Conservation (phyloP, 1,284 basidiomycete genomes). For the Apiotrichum porosum region DNA sequence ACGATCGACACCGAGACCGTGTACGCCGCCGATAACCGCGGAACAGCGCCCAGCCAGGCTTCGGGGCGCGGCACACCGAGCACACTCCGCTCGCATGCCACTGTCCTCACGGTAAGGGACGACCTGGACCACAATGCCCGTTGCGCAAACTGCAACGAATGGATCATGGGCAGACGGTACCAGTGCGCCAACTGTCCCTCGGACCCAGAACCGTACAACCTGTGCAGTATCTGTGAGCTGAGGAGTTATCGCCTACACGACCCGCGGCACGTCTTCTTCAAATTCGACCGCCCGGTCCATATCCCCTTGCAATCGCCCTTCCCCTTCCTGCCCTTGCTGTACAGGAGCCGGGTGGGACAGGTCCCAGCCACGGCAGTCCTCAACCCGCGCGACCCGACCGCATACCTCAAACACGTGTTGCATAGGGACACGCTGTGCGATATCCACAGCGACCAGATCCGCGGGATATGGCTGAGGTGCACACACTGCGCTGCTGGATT, state of each 20-base stretch:
- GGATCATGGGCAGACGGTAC: conserved; percentile 46
- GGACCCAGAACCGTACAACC: conserved; percentile 41
- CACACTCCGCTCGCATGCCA: background rate
- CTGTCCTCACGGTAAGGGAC: conserved; percentile 18
- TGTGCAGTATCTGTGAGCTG: conserved; percentile 72
- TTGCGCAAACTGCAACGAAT: conserved; percentile 42
- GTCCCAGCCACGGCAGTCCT: conserved; percentile 50
- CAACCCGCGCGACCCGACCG: conserved; percentile 61
- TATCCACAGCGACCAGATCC: conserved; percentile 54
- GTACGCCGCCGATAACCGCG: conserved; percentile 26
- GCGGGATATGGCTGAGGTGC: conserved; percentile 80
- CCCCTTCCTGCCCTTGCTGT: conserved; percentile 63
- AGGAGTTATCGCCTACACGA: conserved; percentile 73
- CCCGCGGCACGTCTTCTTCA: conserved; percentile 78
- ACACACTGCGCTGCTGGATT: conserved; percentile 66
- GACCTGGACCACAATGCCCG: conserved; percentile 39
- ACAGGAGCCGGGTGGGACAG: conserved; percentile 62
- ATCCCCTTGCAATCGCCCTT: conserved; percentile 59
- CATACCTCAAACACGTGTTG: conserved; percentile 62
- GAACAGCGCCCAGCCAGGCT: no score
- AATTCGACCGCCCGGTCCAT: conserved; percentile 70
- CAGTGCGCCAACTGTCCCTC: conserved; percentile 50
- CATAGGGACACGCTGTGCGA: conserved; percentile 54
- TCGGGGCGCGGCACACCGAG: background rate
- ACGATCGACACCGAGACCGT: conserved; percentile 45